Evolutionary conservation across 2,329 filamentous ascomycete species (phyloP).

Genomic region (Scytalidium sp.): DNA sequence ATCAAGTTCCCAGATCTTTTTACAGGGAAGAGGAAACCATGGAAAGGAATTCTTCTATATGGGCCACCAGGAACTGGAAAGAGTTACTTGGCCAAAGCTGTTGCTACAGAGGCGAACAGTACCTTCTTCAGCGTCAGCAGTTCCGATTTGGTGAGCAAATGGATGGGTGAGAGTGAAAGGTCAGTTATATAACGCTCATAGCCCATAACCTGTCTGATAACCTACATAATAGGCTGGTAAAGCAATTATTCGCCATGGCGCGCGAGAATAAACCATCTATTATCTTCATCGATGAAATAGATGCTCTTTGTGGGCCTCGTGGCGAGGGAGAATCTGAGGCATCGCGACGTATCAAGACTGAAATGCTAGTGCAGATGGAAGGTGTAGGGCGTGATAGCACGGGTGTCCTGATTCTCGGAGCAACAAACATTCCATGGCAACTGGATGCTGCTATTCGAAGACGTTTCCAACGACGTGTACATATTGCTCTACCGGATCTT

Average conservation of each 20-base stretch:
- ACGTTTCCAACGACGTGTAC: constrained; percentile 92
- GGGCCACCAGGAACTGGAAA: constrained; percentile 97
- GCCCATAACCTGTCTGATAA: constrained; percentile 42
- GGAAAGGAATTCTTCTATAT: constrained; percentile 97
- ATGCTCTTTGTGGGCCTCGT: constrained; percentile 90
- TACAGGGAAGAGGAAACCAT: constrained; percentile 91
- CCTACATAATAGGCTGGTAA: constrained; percentile 60
- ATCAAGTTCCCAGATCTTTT: constrained; percentile 99
- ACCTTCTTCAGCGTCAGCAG: constrained; percentile 99
- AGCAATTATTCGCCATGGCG: constrained; percentile 95
- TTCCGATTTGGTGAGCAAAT: constrained; percentile 96
- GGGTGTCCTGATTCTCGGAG: constrained; percentile 90
- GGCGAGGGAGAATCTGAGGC: constrained; percentile 96
- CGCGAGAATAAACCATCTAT: constrained; percentile 97
- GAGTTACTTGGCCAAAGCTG: constrained; percentile 94
- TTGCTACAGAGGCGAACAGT: constrained; percentile 97
- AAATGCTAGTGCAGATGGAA: constrained; percentile 98
- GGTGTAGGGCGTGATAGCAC: constrained; percentile 95
- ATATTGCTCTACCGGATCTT: constrained; percentile 87
- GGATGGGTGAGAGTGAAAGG: constrained; percentile 99
- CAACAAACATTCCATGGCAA: constrained; percentile 99
- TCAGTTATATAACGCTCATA: background rate
- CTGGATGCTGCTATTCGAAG: constrained; percentile 92
- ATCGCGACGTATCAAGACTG: constrained; percentile 95
- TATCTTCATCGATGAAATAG: constrained; percentile 98